Conservation (phyloP, 805 yeast species). For the Cyberlindnera bimundalis region DNA sequence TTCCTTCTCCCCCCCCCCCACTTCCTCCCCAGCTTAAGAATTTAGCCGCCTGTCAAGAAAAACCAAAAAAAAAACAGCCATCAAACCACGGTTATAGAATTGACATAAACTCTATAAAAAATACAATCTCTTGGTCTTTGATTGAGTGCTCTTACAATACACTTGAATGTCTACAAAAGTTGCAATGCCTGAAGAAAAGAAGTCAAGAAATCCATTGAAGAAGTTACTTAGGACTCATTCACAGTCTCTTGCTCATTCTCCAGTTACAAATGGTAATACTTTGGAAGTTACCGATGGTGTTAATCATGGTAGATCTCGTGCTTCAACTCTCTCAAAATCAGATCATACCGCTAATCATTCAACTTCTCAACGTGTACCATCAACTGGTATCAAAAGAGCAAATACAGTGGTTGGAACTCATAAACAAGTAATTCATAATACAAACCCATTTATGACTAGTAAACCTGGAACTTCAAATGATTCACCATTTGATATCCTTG, state of each 20-base stretch:
- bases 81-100: too few relatives aligned
- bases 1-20: too few relatives aligned
- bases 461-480: neutral
- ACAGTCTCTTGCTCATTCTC: neutral
- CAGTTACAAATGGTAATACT: neutral
- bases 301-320: neutral
- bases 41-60: too few relatives aligned
- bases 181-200: conserved; percentile 13
- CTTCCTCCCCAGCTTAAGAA: too few relatives aligned
- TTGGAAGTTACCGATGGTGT: neutral
- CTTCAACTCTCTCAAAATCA: neutral
- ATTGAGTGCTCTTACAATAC: too few relatives aligned
- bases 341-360: conserved; percentile 1
- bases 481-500: conserved; percentile 6
- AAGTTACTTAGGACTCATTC: conserved; percentile 5
- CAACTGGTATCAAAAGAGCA: conserved; percentile 4
- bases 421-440: conserved; percentile 2
- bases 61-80: too few relatives aligned
- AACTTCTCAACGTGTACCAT: neutral
- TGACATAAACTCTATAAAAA: too few relatives aligned
- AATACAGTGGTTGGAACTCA: conserved; percentile 8
- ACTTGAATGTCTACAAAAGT: conserved; percentile 1
- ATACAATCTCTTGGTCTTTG: too few relatives aligned
- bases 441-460: conserved; percentile 7
- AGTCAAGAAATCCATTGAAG: conserved; percentile 4